Conservation (phyloP, 345 rosid genomes). For the Aquilaria yunnanensis region DNA sequence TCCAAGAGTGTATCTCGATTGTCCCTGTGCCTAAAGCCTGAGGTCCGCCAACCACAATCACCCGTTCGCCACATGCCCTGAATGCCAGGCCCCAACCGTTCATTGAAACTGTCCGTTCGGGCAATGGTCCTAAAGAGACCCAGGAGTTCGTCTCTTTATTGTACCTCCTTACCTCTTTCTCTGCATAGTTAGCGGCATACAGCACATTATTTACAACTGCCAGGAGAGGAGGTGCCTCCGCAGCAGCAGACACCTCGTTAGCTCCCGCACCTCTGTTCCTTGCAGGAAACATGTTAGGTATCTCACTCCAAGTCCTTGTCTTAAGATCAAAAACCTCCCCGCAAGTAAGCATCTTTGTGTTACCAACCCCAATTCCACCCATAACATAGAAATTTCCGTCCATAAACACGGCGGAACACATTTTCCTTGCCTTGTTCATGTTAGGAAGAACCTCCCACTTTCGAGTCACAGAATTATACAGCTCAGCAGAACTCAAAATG, state of each 20-base stretch:
- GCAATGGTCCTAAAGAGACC: conserved; percentile 48
- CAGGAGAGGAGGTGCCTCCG: conserved; percentile 72
- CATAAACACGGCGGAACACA: conserved; percentile 79
- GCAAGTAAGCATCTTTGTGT: conserved; percentile 30
- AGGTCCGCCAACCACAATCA: conserved; percentile 62
- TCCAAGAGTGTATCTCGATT: conserved; percentile 75
- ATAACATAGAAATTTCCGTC: conserved; percentile 75
- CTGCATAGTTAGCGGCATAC: conserved; percentile 64
- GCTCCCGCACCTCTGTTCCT: conserved; percentile 18
- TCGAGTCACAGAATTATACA: conserved; percentile 55
- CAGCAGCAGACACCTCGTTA: conserved; percentile 20
- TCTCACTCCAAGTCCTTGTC: conserved; percentile 48
- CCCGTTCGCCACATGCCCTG: conserved; percentile 61
- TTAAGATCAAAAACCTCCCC: conserved; percentile 68
- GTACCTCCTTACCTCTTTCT: conserved; percentile 45
- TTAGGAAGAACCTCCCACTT: conserved; percentile 50
- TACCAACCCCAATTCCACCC: conserved; percentile 58
- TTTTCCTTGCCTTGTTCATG: conserved; percentile 63
- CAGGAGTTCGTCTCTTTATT: conserved; percentile 45
- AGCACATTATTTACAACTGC: conserved; percentile 72
- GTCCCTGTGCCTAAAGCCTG: conserved; percentile 36
- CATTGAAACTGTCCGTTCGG: conserved; percentile 46
- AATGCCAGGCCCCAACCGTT: conserved; percentile 92
- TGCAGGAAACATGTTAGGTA: conserved; percentile 57
- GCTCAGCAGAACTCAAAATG: conserved; percentile 49